phyloP scores from a whole-genome alignment of 2,329 filamentous ascomycete species.

The Didymella keratinophila region DNA sequence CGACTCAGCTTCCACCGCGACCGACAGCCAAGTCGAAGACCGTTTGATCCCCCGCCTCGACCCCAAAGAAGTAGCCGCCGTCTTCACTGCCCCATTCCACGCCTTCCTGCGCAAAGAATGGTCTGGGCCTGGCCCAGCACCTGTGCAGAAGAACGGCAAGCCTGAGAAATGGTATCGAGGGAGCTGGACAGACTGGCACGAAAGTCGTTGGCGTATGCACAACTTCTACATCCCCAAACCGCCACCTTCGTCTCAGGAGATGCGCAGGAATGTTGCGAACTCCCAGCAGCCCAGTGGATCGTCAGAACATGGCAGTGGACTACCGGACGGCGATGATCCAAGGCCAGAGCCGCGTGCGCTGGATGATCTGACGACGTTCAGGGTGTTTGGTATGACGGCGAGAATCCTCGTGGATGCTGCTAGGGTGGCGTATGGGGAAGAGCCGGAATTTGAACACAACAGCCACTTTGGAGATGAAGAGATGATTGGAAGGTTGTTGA shows the following conservation, averaged over 20 bases:
- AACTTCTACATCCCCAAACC: conserved; percentile 82
- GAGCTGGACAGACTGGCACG: conserved; percentile 80
- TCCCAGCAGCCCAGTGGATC: background rate
- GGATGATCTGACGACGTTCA: conserved; percentile 68
- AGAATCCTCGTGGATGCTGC: conserved; percentile 89
- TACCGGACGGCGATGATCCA: conserved; percentile 32
- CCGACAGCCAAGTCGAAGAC: conserved; percentile 59
- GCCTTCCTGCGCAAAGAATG: conserved; percentile 73
- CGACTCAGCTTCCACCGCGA: background rate
- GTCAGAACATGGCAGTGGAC: conserved; percentile 5
- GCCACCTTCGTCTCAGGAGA: conserved; percentile 24
- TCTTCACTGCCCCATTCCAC: conserved; percentile 88
- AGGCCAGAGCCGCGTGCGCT: conserved; percentile 49
- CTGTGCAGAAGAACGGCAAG: conserved; percentile 44
- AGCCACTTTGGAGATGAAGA: conserved; percentile 71
- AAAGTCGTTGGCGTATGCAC: conserved; percentile 82
- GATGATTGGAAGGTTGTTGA: conserved; percentile 66
- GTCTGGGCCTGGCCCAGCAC: conserved; percentile 57
- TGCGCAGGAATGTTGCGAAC: conserved; percentile 12
- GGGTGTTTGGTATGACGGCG: conserved; percentile 95
- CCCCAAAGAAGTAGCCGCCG: conserved; percentile 88
- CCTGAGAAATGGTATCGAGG: conserved; percentile 83
- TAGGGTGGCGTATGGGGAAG: conserved; percentile 79
- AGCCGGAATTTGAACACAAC: conserved; percentile 83
- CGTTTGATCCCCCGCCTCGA: conserved; percentile 81